A percentile compares a stretch with the other conserved stretches of the same genome.
phyloP scores from a whole-genome alignment of 352 stramenopile genomes.

The Aphanomyces stellatus region DNA sequence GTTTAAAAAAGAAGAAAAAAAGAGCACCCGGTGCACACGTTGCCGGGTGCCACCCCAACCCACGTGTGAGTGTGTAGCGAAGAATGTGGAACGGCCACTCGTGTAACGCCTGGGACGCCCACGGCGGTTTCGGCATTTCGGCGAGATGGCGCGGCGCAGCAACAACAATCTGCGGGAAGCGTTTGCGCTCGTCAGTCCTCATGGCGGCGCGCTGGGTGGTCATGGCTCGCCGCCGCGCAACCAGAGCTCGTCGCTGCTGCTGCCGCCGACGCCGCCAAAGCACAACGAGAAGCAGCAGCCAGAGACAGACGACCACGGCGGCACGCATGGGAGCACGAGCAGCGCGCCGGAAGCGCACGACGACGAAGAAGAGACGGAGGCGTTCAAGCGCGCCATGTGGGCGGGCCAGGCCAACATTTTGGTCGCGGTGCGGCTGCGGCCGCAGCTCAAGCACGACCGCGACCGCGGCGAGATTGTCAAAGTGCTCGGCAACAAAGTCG shows the following conservation, averaged over 20 bases:
- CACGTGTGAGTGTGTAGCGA: no score
- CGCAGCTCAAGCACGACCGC: slow-evolving; percentile 62
- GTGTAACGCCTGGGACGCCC: no score
- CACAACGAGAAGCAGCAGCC: background rate
- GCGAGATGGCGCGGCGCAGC: no score
- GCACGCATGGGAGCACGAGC: background rate
- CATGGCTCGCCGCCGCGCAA: no score
- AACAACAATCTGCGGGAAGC: slow-evolving; percentile 6
- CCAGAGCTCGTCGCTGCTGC: background rate
- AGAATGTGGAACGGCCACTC: no score
- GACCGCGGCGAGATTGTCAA: slow-evolving; percentile 70
- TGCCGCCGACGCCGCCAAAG: background rate
- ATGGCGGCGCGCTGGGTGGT: no score
- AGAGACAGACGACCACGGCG: background rate
- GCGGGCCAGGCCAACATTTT: slow-evolving; percentile 82
- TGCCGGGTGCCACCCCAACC: no score
- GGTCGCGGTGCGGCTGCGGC: slow-evolving; percentile 81
- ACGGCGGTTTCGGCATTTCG: no score
- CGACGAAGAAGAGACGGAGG: slow-evolving; percentile 42
- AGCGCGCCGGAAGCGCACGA: background rate
- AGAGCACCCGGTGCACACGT: no score
- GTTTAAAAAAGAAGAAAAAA: no score
- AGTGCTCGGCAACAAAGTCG: slow-evolving; percentile 72
- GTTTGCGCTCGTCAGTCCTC: background rate
- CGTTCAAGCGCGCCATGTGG: slow-evolving; percentile 77